Evolutionary conservation across 2,329 filamentous ascomycete genomes (phyloP).

Genomic region (Ceratocystis smalleyi): DNA sequence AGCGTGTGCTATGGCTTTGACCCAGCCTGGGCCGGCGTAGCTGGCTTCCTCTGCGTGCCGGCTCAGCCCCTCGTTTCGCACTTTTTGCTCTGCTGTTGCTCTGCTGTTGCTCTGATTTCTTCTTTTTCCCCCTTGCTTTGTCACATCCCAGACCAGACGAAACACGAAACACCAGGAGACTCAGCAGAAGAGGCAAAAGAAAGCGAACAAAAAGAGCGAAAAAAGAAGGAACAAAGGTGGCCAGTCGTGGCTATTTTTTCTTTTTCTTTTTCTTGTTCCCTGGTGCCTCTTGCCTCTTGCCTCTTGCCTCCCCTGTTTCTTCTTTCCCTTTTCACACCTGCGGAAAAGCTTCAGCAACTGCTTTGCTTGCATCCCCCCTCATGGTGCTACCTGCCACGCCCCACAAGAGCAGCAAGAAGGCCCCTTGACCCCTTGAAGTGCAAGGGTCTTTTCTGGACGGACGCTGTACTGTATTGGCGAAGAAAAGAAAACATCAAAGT

Average conservation of each 20-base stretch:
- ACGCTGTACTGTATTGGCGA: not conserved
- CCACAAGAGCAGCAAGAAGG: not conserved
- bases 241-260: not conserved
- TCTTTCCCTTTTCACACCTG: not conserved
- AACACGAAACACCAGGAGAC: not conserved
- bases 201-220: too few relatives aligned
- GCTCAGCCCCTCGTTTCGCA: slow-evolving; percentile 2
- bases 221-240: not conserved
- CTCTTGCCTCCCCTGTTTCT: not conserved
- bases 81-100: not conserved
- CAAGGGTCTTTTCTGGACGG: not conserved
- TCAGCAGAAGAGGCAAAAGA: not conserved
- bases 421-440: not conserved
- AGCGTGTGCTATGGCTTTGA: not conserved
- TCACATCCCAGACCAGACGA: not conserved
- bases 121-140: not conserved
- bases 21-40: not conserved
- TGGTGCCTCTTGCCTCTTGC: not conserved
- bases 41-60: not conserved
- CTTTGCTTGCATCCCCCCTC: not conserved
- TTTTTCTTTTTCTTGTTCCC: not conserved
- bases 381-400: slow-evolving; percentile 1
- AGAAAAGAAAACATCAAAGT: not conserved
- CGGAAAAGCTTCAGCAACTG: not conserved
- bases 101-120: not conserved